Evolutionary conservation across 805 yeast genomes (phyloP).

Genomic region (Kluyveromyces nonfermentans): DNA sequence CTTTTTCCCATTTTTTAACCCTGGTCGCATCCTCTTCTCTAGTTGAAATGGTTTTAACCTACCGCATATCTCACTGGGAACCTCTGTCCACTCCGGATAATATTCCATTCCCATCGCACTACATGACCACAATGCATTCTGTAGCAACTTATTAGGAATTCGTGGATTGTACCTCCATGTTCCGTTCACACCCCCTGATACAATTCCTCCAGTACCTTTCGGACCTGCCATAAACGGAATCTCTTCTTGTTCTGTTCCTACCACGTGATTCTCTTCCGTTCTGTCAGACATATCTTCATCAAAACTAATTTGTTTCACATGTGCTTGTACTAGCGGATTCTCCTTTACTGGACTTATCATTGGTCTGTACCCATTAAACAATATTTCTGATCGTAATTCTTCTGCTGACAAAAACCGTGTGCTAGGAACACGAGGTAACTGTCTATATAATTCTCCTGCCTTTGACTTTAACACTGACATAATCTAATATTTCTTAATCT

Average conservation of each 20-base stretch:
- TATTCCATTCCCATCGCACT: conserved; percentile 26
- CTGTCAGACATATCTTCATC: background rate
- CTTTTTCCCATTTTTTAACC: background rate
- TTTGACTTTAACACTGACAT: conserved; percentile 4
- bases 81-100: conserved; percentile 25
- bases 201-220: conserved; percentile 24
- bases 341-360: conserved; percentile 26
- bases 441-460: conserved; percentile 13
- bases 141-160: conserved; percentile 16
- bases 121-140: conserved; percentile 22
- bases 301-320: too few relatives aligned
- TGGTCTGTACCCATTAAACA: conserved; percentile 28
- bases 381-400: conserved; percentile 22
- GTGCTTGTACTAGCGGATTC: conserved; percentile 21
- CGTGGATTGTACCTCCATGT: conserved; percentile 24
- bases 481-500: background rate
- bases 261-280: too few relatives aligned
- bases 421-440: conserved; percentile 27
- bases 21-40: conserved; percentile 1
- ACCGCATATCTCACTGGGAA: conserved; percentile 18
- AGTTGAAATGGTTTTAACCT: conserved; percentile 22
- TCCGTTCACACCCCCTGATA: conserved; percentile 25
- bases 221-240: conserved; percentile 15
- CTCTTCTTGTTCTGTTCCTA: background rate
- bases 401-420: conserved; percentile 23